Evolutionary conservation across 2,329 filamentous ascomycete genomes (phyloP).

Genomic region (Xylariaceae sp.): DNA sequence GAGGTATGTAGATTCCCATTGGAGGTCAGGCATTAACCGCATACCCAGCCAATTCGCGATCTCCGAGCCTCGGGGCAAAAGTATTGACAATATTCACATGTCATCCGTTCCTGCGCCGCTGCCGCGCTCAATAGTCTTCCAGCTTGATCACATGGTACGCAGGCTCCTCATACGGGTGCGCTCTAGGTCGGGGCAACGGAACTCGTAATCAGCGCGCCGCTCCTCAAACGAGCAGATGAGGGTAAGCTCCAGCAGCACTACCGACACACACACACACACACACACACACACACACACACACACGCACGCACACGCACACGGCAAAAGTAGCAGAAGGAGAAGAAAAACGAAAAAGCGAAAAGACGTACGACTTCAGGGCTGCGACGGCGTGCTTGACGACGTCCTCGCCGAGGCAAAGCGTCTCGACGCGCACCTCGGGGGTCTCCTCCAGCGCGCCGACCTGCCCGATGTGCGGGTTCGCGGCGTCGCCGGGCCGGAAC

Average conservation of each 20-base stretch:
- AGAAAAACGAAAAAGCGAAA: not conserved
- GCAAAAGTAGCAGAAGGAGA: not conserved
- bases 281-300: too few relatives aligned
- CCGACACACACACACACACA: too few relatives aligned
- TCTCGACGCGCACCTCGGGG: conserved; percentile 65
- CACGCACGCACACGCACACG: not conserved
- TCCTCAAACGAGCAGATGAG: not conserved
- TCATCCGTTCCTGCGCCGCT: not conserved
- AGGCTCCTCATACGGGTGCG: conserved; percentile 57
- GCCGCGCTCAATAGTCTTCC: conserved; percentile 43
- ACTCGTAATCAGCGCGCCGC: not conserved
- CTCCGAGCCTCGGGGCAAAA: not conserved
- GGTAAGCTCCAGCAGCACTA: too few relatives aligned
- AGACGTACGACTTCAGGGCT: conserved; percentile 65
- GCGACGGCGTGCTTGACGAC: conserved; percentile 58
- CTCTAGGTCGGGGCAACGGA: conserved; percentile 31
- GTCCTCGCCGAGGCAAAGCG: conserved; percentile 62
- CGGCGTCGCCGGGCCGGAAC: conserved; percentile 63
- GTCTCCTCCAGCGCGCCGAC: conserved; percentile 60
- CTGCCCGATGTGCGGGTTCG: conserved; percentile 65
- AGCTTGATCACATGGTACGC: conserved; percentile 52
- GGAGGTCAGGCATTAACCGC: too few relatives aligned
- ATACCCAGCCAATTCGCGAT: not conserved
- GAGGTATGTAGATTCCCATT: too few relatives aligned
- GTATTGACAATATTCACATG: not conserved